A percentile compares a stretch with the other conserved stretches of the same genome.
Evolutionary conservation across 352 stramenopile genomes (phyloP).

Genomic region (Globisporangium paddicum): DNA sequence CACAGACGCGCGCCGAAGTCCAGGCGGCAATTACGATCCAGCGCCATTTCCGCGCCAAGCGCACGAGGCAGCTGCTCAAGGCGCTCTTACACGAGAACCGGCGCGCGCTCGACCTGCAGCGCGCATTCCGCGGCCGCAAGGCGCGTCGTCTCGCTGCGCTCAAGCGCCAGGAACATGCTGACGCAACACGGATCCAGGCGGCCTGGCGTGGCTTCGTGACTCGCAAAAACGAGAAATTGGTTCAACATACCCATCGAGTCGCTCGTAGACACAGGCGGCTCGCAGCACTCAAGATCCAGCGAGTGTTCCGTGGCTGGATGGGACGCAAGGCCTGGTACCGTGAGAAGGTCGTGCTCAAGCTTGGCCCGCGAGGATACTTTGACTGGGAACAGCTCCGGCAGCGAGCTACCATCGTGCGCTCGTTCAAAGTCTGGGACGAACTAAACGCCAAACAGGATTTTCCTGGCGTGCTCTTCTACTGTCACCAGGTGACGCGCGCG

Average conservation of each 20-base stretch:
- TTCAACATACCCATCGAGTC: conserved; percentile 14
- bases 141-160: conserved; percentile 30
- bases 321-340: conserved; percentile 35
- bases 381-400: conserved; percentile 46
- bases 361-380: conserved; percentile 53
- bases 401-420: conserved; percentile 24
- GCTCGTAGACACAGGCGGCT: conserved; percentile 19
- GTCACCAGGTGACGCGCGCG: conserved; percentile 53
- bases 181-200: conserved; percentile 51
- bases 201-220: conserved; percentile 31
- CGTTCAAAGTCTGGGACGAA: conserved; percentile 76
- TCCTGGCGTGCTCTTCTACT: conserved; percentile 62
- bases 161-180: conserved; percentile 27
- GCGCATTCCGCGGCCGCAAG: conserved; percentile 52
- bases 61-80: conserved; percentile 38
- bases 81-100: conserved; percentile 55
- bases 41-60: conserved; percentile 44
- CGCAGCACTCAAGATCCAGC: conserved; percentile 42
- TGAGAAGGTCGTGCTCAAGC: conserved; percentile 36
- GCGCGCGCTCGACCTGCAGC: conserved; percentile 51
- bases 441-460: conserved; percentile 45
- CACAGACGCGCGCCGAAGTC: conserved; percentile 39
- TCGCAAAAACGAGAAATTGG: conserved; percentile 27
- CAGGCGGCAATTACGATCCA: conserved; percentile 57
- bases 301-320: conserved; percentile 44